These are phyloP conservation scores for Eimeria acervulina DNA, from an alignment of 169 alveolate species.

Conservation along the genomic window DNA sequence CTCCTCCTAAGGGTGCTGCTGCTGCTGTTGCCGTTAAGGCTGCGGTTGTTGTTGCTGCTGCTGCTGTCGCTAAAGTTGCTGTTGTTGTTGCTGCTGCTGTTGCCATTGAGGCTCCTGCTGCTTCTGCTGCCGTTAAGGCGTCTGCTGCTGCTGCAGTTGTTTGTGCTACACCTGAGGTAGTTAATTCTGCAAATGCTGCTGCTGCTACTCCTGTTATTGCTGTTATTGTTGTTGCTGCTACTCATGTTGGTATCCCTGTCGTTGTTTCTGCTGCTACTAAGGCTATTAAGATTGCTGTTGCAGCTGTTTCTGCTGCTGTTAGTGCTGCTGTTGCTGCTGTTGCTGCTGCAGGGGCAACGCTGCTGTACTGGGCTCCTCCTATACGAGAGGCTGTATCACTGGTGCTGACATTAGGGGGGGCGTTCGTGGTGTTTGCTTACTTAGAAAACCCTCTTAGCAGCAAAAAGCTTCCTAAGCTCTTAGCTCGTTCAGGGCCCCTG, in stretches of 20 bases:
- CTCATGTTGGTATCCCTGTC: neutral
- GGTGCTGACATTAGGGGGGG: neutral
- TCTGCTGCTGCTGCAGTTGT: neutral
- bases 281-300: neutral
- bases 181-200: neutral
- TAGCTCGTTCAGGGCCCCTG: slow-evolving; percentile 9
- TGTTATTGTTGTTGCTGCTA: neutral
- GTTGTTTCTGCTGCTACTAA: neutral
- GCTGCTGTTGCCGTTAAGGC: neutral
- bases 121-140: neutral
- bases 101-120: no score
- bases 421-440: neutral
- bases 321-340: slow-evolving; percentile 45
- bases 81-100: neutral
- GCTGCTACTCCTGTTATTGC: neutral
- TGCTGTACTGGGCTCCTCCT: slow-evolving; percentile 10
- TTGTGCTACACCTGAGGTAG: neutral
- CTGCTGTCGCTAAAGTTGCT: neutral
- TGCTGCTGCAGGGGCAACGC: slow-evolving; percentile 50
- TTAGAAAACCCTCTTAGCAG: neutral
- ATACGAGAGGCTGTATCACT: neutral
- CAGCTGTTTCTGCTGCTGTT: neutral
- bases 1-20: no score
- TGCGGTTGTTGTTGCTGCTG: neutral
- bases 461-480: neutral